Evolutionary conservation across 164 flowering plant species (phyloP).

Genomic region (Sextonia rubra): DNA sequence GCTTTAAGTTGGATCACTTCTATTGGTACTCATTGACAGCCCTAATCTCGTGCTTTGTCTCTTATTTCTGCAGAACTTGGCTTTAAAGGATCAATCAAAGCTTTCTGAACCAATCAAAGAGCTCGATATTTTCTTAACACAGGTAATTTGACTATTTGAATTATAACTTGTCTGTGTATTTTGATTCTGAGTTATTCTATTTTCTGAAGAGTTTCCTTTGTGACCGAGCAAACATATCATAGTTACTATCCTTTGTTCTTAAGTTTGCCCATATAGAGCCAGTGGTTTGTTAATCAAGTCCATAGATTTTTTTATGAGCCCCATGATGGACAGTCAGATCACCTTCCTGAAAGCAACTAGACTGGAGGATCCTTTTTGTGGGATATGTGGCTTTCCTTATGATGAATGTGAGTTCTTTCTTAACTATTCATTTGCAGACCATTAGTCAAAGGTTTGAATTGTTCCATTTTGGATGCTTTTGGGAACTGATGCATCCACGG

Average conservation of each 20-base stretch:
- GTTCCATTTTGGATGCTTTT: background rate
- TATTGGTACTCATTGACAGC: background rate
- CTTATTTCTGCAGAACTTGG: conserved; percentile 49
- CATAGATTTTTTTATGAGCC: background rate
- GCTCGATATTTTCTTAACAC: conserved; percentile 78
- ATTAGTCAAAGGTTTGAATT: background rate
- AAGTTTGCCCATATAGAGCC: background rate
- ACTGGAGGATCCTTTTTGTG: too few relatives aligned
- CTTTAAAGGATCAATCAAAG: conserved; percentile 66
- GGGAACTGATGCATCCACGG: background rate
- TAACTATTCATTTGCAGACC: background rate
- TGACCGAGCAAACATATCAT: background rate
- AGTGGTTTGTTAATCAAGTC: background rate
- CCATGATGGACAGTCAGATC: background rate
- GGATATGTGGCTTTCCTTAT: too few relatives aligned
- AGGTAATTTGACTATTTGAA: conserved; percentile 38
- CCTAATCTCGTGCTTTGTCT: background rate
- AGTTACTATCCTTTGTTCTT: background rate
- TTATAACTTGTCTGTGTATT: background rate
- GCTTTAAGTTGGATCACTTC: background rate
- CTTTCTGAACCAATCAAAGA: conserved; percentile 75
- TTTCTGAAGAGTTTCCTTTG: background rate
- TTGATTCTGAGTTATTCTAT: background rate
- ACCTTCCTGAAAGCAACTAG: background rate
- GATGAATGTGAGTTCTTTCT: too few relatives aligned